Percentiles rank a stretch among this genome's conserved stretches.
phyloP scores from a whole-genome alignment of 768 basidiomycete species.

The Hirschioporus abietinus region DNA sequence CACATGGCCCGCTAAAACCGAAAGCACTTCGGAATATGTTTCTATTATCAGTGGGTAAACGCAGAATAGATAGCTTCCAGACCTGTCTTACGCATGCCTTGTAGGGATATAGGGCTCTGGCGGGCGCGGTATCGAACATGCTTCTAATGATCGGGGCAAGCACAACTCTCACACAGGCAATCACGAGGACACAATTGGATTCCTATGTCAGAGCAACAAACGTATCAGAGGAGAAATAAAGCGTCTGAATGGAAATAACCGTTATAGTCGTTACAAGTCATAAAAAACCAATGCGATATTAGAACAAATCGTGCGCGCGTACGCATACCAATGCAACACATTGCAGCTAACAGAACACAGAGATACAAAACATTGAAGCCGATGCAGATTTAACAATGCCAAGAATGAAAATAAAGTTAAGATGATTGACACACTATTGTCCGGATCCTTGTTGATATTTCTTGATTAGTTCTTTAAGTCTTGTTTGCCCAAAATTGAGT shows the following conservation, averaged over 20 bases:
- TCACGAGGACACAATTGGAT: not conserved
- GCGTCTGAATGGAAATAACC: not conserved
- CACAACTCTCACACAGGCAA: not conserved
- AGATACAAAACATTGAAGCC: not conserved
- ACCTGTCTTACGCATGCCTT: not conserved
- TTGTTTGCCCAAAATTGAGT: constrained; percentile 71
- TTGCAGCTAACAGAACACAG: not conserved
- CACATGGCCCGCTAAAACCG: constrained; percentile 1
- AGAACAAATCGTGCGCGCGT: not conserved
- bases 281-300: not conserved
- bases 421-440: not conserved
- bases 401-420: not conserved
- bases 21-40: not conserved
- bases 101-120: not conserved
- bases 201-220: not conserved
- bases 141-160: not conserved
- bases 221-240: not conserved
- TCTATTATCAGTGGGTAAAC: constrained; percentile 1
- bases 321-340: not conserved
- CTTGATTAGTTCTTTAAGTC: constrained; percentile 73
- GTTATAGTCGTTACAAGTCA: not conserved
- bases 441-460: constrained; percentile 51
- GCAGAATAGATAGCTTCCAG: not conserved
- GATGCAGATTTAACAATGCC: not conserved
- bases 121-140: not conserved